A percentile compares a stretch with the other conserved stretches of the same genome.
phyloP scores from a whole-genome alignment of 1,284 basidiomycete species.

The Rhizoctonia solani region DNA sequence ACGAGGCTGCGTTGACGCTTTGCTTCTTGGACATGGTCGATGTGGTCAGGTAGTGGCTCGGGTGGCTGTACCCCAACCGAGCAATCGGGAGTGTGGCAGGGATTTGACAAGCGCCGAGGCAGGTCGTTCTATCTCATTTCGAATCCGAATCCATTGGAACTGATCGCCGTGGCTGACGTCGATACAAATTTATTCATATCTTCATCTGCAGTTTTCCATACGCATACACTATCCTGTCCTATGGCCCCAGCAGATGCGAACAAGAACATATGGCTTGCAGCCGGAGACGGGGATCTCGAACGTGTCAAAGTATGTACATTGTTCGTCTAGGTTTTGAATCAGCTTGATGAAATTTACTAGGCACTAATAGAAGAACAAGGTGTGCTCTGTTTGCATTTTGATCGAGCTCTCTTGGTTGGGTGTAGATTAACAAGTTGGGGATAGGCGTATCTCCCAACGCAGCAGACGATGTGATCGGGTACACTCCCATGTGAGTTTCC shows the following conservation, averaged over 20 bases:
- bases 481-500: conserved; percentile 82
- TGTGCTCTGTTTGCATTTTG: conserved; percentile 43
- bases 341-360: conserved; percentile 45
- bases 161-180: too few species aligned
- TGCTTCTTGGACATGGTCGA: conserved; percentile 23
- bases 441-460: conserved; percentile 71
- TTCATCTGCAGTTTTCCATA: too few species aligned
- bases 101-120: too few species aligned
- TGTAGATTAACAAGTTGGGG: neutral
- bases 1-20: conserved; percentile 63
- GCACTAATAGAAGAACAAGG: conserved; percentile 61
- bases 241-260: too few species aligned
- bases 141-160: too few species aligned
- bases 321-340: conserved; percentile 3
- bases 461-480: conserved; percentile 71
- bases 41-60: neutral
- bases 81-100: too few species aligned
- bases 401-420: neutral
- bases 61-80: too few species aligned
- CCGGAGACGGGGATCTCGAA: conserved; percentile 78
- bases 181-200: too few species aligned
- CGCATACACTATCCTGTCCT: too few species aligned
- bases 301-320: conserved; percentile 49
- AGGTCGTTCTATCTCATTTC: too few species aligned
- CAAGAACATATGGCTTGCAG: conserved; percentile 91